phyloP scores from a whole-genome alignment of 108 stramenopile genomes.

The Cyclotella atomus region DNA sequence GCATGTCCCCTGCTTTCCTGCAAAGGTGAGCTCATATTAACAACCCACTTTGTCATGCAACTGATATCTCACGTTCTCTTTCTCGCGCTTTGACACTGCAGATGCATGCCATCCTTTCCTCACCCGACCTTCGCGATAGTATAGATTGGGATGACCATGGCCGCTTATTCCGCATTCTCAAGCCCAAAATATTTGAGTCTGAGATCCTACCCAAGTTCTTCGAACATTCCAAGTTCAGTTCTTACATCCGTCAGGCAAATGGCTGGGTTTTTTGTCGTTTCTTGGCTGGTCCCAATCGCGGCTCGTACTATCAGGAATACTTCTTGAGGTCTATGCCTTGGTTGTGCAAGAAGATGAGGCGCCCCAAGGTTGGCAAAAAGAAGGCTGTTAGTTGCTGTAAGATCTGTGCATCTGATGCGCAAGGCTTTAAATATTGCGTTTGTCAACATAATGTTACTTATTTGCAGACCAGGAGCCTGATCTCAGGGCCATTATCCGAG shows the following conservation, averaged over 20 bases:
- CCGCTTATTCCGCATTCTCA: conserved; percentile 68
- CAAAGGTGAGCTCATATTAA: no score
- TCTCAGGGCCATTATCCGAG: background rate
- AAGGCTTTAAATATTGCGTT: background rate
- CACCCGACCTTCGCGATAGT: conserved; percentile 58
- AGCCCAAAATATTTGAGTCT: conserved; percentile 72
- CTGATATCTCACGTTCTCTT: no score
- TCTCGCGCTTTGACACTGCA: no score
- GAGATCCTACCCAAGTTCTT: conserved; percentile 70
- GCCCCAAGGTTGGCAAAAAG: background rate
- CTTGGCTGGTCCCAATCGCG: background rate
- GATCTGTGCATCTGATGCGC: background rate
- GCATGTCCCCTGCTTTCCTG: conserved; percentile 73
- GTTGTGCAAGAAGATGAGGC: background rate
- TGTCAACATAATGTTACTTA: background rate
- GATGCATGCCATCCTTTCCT: conserved; percentile 71
- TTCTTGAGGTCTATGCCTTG: background rate
- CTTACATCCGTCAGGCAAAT: conserved; percentile 51
- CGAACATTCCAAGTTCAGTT: conserved; percentile 61
- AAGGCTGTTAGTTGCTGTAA: background rate
- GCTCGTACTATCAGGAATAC: background rate
- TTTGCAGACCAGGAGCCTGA: background rate
- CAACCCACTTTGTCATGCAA: no score
- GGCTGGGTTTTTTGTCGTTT: conserved; percentile 32
- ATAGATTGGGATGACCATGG: conserved; percentile 80